Evolutionary conservation across 768 basidiomycete genomes (phyloP).

Genomic region (Baorangia bicolor): DNA sequence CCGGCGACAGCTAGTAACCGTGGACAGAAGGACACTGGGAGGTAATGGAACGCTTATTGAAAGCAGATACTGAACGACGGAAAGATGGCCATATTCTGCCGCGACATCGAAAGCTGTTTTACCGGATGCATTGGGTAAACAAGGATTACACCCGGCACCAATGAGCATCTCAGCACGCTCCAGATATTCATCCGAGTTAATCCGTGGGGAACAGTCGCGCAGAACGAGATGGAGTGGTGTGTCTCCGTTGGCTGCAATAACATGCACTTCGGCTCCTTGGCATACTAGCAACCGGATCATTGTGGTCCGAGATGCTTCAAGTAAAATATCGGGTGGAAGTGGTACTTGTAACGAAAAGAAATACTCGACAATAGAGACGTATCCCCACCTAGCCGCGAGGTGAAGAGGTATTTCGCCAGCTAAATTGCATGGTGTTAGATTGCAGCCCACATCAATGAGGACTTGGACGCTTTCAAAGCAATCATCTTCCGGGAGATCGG

Average conservation of each 20-base stretch:
- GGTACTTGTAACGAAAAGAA: background rate
- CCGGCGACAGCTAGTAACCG: background rate
- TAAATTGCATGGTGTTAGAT: background rate
- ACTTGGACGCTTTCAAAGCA: background rate
- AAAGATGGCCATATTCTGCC: background rate
- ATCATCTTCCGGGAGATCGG: background rate
- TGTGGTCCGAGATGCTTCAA: background rate
- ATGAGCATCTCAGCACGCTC: background rate
- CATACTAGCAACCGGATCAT: background rate
- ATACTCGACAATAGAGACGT: background rate
- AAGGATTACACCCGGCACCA: background rate
- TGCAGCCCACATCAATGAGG: slow-evolving; percentile 11
- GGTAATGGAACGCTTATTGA: background rate
- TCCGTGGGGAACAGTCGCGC: fast-evolving
- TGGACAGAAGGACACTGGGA: background rate
- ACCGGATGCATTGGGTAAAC: background rate
- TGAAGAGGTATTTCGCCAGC: background rate
- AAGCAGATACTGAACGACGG: background rate
- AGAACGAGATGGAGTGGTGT: background rate
- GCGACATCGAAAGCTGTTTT: background rate
- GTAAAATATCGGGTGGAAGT: background rate
- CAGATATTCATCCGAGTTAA: background rate
- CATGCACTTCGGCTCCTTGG: background rate
- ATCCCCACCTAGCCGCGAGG: background rate
- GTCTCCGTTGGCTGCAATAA: background rate